phyloP scores from a whole-genome alignment of 2,329 filamentous ascomycete genomes.

The Alternaria brassicicola region DNA sequence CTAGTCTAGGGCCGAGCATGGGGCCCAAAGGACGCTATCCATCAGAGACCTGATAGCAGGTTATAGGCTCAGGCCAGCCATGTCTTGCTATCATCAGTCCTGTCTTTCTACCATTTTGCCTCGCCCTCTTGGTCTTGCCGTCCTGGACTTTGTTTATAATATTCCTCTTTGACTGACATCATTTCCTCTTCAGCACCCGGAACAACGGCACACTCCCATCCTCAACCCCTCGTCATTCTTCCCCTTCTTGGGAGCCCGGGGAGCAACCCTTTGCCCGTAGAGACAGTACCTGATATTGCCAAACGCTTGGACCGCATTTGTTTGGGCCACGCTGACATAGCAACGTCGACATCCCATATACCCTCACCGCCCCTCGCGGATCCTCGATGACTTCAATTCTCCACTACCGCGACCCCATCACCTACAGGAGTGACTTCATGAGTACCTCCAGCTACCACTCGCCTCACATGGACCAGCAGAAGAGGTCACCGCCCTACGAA shows the following conservation, averaged over 20 bases:
- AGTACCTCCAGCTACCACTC: conserved; percentile 43
- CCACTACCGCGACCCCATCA: conserved; percentile 47
- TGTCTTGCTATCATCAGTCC: conserved; percentile 32
- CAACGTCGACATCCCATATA: conserved; percentile 38
- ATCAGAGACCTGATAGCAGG: conserved; percentile 40
- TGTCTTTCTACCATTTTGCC: conserved; percentile 24
- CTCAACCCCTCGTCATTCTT: conserved; percentile 30
- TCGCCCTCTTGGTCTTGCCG: conserved; percentile 20
- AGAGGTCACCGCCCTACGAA: conserved; percentile 47
- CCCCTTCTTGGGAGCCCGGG: conserved; percentile 29
- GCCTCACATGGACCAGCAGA: conserved; percentile 45
- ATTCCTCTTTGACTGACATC: conserved; percentile 25
- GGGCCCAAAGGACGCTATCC: conserved; percentile 37
- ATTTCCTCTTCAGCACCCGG: conserved; percentile 23
- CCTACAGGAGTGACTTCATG: conserved; percentile 50
- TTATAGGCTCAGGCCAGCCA: conserved; percentile 47
- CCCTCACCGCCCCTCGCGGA: conserved; percentile 44
- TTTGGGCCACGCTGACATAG: conserved; percentile 42
- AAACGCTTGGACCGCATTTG: conserved; percentile 35
- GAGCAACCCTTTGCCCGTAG: conserved; percentile 32
- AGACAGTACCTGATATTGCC: conserved; percentile 25
- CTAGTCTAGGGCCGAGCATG: conserved; percentile 34
- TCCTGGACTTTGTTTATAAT: conserved; percentile 16
- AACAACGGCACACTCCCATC: conserved; percentile 28
- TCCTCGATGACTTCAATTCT: conserved; percentile 52